Conservation (phyloP, 352 stramenopile species). For the Peronospora belbahrii region DNA sequence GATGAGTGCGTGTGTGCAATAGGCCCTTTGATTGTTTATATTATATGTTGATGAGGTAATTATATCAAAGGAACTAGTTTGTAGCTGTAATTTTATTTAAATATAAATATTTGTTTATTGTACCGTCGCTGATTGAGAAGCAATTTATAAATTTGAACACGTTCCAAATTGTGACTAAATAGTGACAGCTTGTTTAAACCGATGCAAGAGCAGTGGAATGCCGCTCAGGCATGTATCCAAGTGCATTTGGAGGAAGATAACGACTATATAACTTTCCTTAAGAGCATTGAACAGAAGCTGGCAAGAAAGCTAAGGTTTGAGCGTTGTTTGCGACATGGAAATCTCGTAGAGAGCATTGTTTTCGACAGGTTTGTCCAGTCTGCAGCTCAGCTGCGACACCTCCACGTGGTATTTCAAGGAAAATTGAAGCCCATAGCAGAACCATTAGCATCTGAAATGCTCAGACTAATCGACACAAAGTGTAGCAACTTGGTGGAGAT, state of each 20-base stretch:
- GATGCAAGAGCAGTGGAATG: constrained; percentile 23
- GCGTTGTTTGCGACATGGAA: constrained; percentile 1
- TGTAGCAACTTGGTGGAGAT: constrained; percentile 21
- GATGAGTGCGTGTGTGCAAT: too few relatives aligned
- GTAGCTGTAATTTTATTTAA: too few relatives aligned
- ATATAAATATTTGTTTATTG: too few relatives aligned
- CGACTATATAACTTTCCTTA: constrained; percentile 21
- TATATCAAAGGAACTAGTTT: too few relatives aligned
- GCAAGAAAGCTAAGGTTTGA: constrained; percentile 19
- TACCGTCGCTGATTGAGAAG: too few relatives aligned
- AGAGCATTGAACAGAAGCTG: constrained; percentile 11
- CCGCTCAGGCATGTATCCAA: constrained; percentile 11
- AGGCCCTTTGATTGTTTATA: too few relatives aligned
- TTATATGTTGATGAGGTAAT: too few relatives aligned
- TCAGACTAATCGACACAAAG: constrained; percentile 1
- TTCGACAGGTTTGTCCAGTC: constrained; percentile 23
- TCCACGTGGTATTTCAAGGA: constrained; percentile 25
- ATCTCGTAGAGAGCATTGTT: constrained; percentile 6
- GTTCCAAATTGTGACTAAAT: too few relatives aligned
- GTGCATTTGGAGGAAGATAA: constrained; percentile 27
- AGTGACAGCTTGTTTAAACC: too few relatives aligned
- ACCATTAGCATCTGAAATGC: neutral
- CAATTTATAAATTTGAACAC: too few relatives aligned
- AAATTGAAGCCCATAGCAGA: constrained; percentile 19
- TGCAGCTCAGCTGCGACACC: constrained; percentile 11